A percentile compares a stretch with the other conserved stretches of the same genome.
phyloP scores from a whole-genome alignment of 1,284 basidiomycete genomes.

The Rhodotorula sp. region DNA sequence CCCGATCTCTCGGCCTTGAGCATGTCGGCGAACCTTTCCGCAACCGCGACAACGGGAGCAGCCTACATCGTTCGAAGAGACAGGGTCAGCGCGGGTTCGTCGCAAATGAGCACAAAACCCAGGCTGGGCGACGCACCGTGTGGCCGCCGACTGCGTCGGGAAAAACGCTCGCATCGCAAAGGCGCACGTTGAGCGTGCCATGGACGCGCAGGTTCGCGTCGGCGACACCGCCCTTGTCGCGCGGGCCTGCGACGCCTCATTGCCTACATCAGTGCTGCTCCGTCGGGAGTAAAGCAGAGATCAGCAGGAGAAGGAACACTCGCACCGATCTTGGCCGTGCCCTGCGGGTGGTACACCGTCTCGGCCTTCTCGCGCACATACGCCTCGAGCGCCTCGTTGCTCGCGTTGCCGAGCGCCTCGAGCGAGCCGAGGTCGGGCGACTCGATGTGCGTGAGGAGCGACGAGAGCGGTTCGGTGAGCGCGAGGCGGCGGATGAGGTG shows the following conservation, averaged over 20 bases:
- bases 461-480: slow-evolving; percentile 45
- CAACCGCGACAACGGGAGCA: slow-evolving; percentile 27
- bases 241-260: slow-evolving; percentile 46
- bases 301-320: neutral
- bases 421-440: slow-evolving; percentile 38
- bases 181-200: slow-evolving; percentile 53
- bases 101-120: too few relatives aligned
- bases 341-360: slow-evolving; percentile 55
- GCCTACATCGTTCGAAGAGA: neutral
- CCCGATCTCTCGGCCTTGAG: slow-evolving; percentile 28
- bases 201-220: slow-evolving; percentile 57
- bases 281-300: neutral
- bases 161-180: slow-evolving; percentile 55
- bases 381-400: slow-evolving; percentile 53
- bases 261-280: neutral
- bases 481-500: slow-evolving; percentile 46
- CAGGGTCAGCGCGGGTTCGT: neutral
- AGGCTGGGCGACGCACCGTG: slow-evolving; percentile 48
- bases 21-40: slow-evolving; percentile 38
- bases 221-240: slow-evolving; percentile 53
- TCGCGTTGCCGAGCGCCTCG: slow-evolving; percentile 47
- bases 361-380: slow-evolving; percentile 52
- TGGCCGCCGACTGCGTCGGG: slow-evolving; percentile 52
- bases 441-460: slow-evolving; percentile 40
- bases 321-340: slow-evolving; percentile 41